Percentiles rank a stretch among this genome's conserved stretches.
Evolutionary conservation across 179 eudicot species (phyloP).

Genomic region (Silene noctiflora): DNA sequence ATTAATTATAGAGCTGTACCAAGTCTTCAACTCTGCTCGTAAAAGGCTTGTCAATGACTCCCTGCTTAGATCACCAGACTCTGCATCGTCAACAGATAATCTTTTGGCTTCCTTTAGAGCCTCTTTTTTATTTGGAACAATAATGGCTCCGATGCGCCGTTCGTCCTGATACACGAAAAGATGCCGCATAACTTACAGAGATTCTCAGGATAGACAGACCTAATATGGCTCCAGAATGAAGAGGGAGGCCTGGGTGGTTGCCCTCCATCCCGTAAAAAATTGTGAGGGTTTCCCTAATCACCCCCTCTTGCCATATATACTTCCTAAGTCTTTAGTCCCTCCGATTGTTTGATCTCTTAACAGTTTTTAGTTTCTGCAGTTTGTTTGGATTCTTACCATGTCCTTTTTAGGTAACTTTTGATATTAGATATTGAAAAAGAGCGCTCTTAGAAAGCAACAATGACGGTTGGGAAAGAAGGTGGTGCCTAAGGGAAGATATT

Average conservation of each 20-base stretch:
- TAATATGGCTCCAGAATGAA: too few species aligned
- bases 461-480: not conserved
- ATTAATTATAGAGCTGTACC: slow-evolving; percentile 37
- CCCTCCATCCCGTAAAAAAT: too few species aligned
- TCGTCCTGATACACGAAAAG: slow-evolving; percentile 54
- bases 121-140: slow-evolving; percentile 90
- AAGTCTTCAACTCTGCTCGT: slow-evolving; percentile 54
- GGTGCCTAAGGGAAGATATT: not conserved
- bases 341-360: not conserved
- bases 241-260: too few species aligned
- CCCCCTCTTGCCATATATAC: not conserved
- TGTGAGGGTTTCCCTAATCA: not conserved
- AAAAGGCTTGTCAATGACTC: slow-evolving; percentile 51
- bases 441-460: not conserved
- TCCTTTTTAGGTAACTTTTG: not conserved
- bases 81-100: slow-evolving; percentile 36
- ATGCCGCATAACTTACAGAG: not conserved
- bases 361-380: not conserved
- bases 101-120: slow-evolving; percentile 49
- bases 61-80: slow-evolving; percentile 47
- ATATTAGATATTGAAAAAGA: not conserved
- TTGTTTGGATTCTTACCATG: not conserved
- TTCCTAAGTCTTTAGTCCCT: not conserved
- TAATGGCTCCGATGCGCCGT: slow-evolving; percentile 87
- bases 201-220: not conserved